Evolutionary conservation across 1,139 yeast genomes (phyloP), one percentile per base, ranked within the genome.

Genomic region (Saccharomyces hybrid): DNA sequence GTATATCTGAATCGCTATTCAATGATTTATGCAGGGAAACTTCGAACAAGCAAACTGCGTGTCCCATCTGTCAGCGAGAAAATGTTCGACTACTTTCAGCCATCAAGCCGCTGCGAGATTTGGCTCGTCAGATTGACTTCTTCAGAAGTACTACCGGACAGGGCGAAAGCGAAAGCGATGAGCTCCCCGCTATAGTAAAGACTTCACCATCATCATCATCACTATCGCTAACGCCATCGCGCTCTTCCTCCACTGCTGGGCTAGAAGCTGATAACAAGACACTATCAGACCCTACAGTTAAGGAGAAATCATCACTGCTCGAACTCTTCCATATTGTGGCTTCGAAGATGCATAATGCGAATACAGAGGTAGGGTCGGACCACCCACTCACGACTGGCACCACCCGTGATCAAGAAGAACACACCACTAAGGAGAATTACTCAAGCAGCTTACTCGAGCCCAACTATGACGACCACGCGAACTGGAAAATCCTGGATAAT

Each of bases 1-100:
- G 86, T 9, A 75, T 84, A 0, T 83, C 91, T 0, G 86, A 84
- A 60, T 60, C 70, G 0, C 70, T 69, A 6, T 59, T 51, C 28
- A 47, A 54, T n/a, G 61, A 58, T 14, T 54, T 62, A 8, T 14
- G 42, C 23, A 14, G 16, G 4, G 42, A 20, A 14, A 16, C 23
- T 14, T 5, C 42, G 9, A 38, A 34, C 38, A 1, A 32, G 50
- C 13, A 47, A 53, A 8, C 52, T 54, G 68, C 57, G 1, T 85
- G 91, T 61, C 85, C 86, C 2, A 66, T 71, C 3, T 85, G 91
- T 62, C 65, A 66, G 1, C 53, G 64, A 0, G 61, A 59, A 1
- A 66, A 72, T 8, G 75, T 74, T 0, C 54, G 61, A 2, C 51
- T 81, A 13, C 42, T 38, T 16, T 38, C 42, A 14, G 25, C 42